Evolutionary conservation across 345 rosid genomes (phyloP), one percentile per base, ranked within the genome.

Genomic region (Erodium maritimum): DNA sequence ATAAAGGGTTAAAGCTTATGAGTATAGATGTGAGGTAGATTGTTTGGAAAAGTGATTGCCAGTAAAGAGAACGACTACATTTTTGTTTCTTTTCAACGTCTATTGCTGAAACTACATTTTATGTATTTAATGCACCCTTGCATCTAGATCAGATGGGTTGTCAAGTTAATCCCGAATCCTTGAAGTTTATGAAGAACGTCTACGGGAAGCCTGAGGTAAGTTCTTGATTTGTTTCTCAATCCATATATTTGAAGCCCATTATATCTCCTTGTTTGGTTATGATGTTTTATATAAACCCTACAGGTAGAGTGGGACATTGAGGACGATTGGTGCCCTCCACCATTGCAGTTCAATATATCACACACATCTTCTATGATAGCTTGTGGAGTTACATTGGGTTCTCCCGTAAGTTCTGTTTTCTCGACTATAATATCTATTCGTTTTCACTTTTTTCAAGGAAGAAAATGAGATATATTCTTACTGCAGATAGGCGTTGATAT

Each of bases 151-250:
- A 75, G 75, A 67, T 65, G 63, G 74, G 79, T 61, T 60, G 64
- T 69, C 74, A 55, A 23, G 70, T 64, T 5, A 62, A 82, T 82
- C 91, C 97, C 50, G 62, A 73, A 33, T 74, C 81, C 62, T 74
- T 93, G 76, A 75, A 75, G 75, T 93, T 93, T 70, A 72, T 68
- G 71, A 90, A 77, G 79, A 93, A 85, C 58, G 61, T 66, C 59
- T 76, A 85, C 69, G 99, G 99, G 68, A 93, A 93, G 69, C 99
- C 99, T 62, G 91, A 93, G 96, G 99, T 93, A 22, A 71, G 76
- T 17, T 19, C 18, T 5, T 21, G 61, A 21, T 50, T 14, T 1
- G 19, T 24, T 22, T 58, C 62, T 57, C 19, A 46, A 55, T 45
- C 51, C 33, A 6, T 51, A 56, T 52, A 55, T 10, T 20, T 24